Conservation (phyloP, 768 basidiomycete genomes). For the Leucosporidium scottii region DNA sequence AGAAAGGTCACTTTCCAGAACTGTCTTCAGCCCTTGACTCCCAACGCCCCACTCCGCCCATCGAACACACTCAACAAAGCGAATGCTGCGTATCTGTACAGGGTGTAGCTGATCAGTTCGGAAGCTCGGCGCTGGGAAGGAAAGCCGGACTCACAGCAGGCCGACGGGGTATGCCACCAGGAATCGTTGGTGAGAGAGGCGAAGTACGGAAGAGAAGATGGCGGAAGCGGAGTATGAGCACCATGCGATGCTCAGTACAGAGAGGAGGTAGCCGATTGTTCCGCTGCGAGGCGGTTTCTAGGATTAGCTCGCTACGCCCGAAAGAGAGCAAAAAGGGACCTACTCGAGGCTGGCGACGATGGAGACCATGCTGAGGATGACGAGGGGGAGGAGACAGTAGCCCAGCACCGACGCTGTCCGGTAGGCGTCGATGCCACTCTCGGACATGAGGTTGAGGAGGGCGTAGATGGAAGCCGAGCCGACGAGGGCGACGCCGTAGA, state of each 20-base stretch:
- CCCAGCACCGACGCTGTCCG: slow-evolving; percentile 85
- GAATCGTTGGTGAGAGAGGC: slow-evolving; percentile 90
- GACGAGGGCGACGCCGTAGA: slow-evolving; percentile 94
- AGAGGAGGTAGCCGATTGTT: slow-evolving; percentile 74
- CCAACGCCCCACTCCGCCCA: slow-evolving; percentile 6
- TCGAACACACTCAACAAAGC: slow-evolving; percentile 5
- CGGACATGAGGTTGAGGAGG: slow-evolving; percentile 94
- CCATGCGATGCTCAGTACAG: slow-evolving; percentile 79
- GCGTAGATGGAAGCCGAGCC: slow-evolving; percentile 87
- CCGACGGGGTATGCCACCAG: slow-evolving; percentile 96
- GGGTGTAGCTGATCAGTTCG: not conserved
- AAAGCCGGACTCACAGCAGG: slow-evolving; percentile 47
- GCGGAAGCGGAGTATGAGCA: slow-evolving; percentile 93
- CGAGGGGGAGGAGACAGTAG: slow-evolving; percentile 94
- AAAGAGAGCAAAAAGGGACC: slow-evolving; percentile 38
- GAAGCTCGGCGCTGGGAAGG: slow-evolving; percentile 48
- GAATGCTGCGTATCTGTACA: not conserved
- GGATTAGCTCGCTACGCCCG: not conserved
- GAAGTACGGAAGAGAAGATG: slow-evolving; percentile 89
- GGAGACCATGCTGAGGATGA: slow-evolving; percentile 81
- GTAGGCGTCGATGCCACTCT: slow-evolving; percentile 89
- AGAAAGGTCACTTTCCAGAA: not conserved
- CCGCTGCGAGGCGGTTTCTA: slow-evolving; percentile 55
- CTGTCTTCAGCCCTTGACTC: not conserved
- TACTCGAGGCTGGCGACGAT: slow-evolving; percentile 83